phyloP scores from a whole-genome alignment of 179 eudicot species.

The Amaranthus tricolor region DNA sequence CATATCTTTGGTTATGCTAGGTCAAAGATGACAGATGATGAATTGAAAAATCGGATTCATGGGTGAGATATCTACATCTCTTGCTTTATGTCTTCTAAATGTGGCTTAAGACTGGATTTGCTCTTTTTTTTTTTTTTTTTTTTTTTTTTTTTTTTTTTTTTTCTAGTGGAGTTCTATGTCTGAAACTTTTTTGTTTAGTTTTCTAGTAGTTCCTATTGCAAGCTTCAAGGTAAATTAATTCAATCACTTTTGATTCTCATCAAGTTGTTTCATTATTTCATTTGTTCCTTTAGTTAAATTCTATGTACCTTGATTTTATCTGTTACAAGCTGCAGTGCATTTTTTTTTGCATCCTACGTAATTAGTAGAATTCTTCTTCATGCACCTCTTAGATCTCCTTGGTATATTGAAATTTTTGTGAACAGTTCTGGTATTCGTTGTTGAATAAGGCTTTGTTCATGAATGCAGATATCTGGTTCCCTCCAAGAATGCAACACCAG shows the following conservation, averaged over 20 bases:
- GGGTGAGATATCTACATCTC: constrained; percentile 50
- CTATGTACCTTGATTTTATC: constrained; percentile 1
- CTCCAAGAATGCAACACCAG: constrained; percentile 39
- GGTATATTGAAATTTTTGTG: neutral
- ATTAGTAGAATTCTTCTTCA: neutral
- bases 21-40: constrained; percentile 78
- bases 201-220: constrained; percentile 1
- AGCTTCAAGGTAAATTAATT: neutral
- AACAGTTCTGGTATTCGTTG: neutral
- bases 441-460: neutral
- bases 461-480: constrained; percentile 61
- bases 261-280: neutral
- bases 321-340: neutral
- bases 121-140: neutral
- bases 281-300: neutral
- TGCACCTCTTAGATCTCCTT: neutral
- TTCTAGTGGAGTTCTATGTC: no score
- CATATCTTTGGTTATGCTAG: constrained; percentile 96
- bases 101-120: constrained; percentile 9
- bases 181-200: neutral
- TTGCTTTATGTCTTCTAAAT: neutral
- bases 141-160: no score
- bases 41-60: constrained; percentile 66
- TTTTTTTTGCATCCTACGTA: neutral
- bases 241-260: neutral